A percentile compares a stretch with the other conserved stretches of the same genome.
These are phyloP conservation scores for Tylopilus plumbeoviolaceoides DNA, from an alignment of 768 basidiomycete species.

Conservation along the genomic window DNA sequence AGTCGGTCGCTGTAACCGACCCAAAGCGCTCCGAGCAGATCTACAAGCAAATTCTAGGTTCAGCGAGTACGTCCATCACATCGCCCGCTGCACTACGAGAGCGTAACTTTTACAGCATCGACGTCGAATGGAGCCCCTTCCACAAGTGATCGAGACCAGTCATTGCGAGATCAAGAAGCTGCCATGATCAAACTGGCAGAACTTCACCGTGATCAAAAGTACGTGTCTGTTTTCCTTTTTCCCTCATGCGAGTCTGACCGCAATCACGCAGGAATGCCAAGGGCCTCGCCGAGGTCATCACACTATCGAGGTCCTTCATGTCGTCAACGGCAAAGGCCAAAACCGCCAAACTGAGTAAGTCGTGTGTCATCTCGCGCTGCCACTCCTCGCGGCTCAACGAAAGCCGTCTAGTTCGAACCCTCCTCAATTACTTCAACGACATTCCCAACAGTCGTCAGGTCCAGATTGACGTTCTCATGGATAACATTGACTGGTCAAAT, in stretches of 20 bases:
- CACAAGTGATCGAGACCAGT: conserved; percentile 48
- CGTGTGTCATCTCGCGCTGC: neutral
- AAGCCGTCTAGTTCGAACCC: conserved; percentile 68
- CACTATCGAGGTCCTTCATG: conserved; percentile 80
- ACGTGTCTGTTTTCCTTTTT: conserved; percentile 20
- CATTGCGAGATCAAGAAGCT: conserved; percentile 74
- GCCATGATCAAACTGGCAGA: conserved; percentile 84
- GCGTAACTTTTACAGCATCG: conserved; percentile 19
- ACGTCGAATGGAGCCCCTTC: conserved; percentile 32
- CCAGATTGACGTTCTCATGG: conserved; percentile 82
- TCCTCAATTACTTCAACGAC: conserved; percentile 82
- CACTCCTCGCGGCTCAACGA: neutral
- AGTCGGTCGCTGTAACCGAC: conserved; percentile 39
- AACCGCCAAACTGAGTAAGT: conserved; percentile 87
- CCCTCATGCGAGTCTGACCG: neutral
- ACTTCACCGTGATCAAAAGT: conserved; percentile 85
- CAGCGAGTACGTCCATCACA: conserved; percentile 29
- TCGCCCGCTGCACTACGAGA: neutral
- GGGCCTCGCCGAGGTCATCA: conserved; percentile 83
- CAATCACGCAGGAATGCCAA: conserved; percentile 61
- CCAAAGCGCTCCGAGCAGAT: conserved; percentile 65
- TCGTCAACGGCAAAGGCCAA: conserved; percentile 96
- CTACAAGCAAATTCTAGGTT: conserved; percentile 65
- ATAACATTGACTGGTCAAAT: conserved; percentile 92
- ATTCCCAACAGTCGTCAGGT: conserved; percentile 71